Conservation (phyloP, 2,329 filamentous ascomycete species). For the Penicillium expansum region DNA sequence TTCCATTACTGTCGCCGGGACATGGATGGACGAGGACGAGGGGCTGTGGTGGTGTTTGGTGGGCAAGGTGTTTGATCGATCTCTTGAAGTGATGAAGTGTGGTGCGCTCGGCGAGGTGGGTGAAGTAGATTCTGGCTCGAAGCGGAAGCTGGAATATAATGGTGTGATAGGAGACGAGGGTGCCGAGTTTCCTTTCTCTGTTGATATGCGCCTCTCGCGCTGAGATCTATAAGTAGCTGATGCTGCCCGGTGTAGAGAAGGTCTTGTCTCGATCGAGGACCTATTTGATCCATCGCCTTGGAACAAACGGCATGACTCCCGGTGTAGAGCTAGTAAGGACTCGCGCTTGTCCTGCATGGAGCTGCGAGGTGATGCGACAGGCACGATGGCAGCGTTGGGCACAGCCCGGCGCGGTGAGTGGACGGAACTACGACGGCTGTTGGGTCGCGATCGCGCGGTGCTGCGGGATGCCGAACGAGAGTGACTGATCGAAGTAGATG, state of each 20-base stretch:
- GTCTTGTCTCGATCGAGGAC: conserved; percentile 1
- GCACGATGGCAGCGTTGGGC: conserved; percentile 25
- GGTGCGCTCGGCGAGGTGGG: not conserved
- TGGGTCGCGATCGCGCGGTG: conserved; percentile 29
- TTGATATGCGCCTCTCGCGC: conserved; percentile 13
- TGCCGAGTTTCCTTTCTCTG: conserved; percentile 16
- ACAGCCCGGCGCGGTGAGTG: conserved; percentile 31
- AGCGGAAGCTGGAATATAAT: conserved; percentile 15
- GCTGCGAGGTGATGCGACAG: conserved; percentile 19
- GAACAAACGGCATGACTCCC: conserved; percentile 43
- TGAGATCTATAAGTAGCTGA: conserved; percentile 12
- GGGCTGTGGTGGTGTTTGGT: conserved; percentile 21
- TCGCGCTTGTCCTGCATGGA: conserved; percentile 30
- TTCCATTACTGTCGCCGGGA: conserved; percentile 44
- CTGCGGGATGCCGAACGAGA: conserved; percentile 37
- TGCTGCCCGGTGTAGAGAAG: conserved; percentile 4
- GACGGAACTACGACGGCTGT: conserved; percentile 30
- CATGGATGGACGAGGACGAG: conserved; percentile 22
- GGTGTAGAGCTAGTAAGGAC: conserved; percentile 39
- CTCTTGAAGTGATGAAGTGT: conserved; percentile 3
- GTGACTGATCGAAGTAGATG: conserved; percentile 30
- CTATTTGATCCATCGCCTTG: conserved; percentile 22
- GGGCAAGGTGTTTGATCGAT: conserved; percentile 20
- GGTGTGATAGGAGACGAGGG: conserved; percentile 21
- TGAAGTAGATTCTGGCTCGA: conserved; percentile 8